Evolutionary conservation across 2,329 filamentous ascomycete species (phyloP), one percentile per base, ranked within the genome.

Genomic region (Calonectria leucothoes): DNA sequence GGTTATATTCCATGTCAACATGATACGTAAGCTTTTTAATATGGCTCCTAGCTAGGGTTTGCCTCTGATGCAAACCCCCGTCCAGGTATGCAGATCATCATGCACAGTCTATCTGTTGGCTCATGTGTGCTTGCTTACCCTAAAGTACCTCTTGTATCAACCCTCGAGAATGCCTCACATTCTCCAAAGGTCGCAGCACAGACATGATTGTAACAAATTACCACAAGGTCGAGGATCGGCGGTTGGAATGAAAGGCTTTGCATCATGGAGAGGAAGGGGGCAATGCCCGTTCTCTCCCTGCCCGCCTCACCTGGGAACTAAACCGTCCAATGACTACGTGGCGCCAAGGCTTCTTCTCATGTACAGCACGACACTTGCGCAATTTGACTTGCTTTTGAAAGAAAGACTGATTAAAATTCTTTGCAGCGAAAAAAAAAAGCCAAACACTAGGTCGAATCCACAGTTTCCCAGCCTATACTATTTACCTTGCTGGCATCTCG

Each of bases 21-120:
- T 33, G 49, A 55, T 27, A 15, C 20, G 31, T 12, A 6, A 59
- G 29, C n/a, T 59, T 29, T 68, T 35, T 17, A 37, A 45, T n/a
- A 45, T 64, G 55, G 48, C 64, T 37, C 48, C 48, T 49, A 49
- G 39, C 55, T 66, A 57, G 61, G 48, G 57, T 68, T 68, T 27
- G 29, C 55, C 20, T 57, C 59, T 48, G 33, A 48, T 67, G 69
- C 59, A 71, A 69, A 49, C 64, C 70, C 51, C 23, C 51, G 27
- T 61, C 51, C 20, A 17, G 57, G 45, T 20, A 78, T 79, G 77
- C 73, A 74, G 75, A 78, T 79, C 76, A 76, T 77, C 61, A 75
- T 78, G 73, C 77, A 79, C 71, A 64, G 70, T 64, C 65, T n/a
- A 63, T 68, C 35, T 45, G 51, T 73, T 75, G 67, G 57, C 45